These are phyloP conservation scores for Phytophthora pluvialis DNA, from an alignment of 352 stramenopile genomes.

Conservation along the genomic window DNA sequence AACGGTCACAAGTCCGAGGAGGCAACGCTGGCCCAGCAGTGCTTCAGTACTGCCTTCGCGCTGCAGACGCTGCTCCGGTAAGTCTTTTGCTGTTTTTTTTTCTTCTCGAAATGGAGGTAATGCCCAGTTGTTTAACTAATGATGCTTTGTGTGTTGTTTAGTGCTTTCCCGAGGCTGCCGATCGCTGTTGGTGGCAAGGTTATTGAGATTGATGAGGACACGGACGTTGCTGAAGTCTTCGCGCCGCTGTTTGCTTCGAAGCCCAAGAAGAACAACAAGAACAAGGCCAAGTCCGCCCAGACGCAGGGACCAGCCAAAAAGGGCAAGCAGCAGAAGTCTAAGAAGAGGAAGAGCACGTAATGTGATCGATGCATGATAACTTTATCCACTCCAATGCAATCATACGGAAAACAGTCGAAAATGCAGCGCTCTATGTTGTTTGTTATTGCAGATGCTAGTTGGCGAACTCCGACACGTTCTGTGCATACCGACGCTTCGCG, in stretches of 20 bases:
- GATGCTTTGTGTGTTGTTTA: slow-evolving; percentile 21
- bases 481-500: slow-evolving; percentile 69
- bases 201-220: slow-evolving; percentile 52
- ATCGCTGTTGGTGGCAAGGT: slow-evolving; percentile 55
- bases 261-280: slow-evolving; percentile 41
- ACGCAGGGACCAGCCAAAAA: slow-evolving; percentile 33
- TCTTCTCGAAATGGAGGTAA: neutral
- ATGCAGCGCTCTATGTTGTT: slow-evolving; percentile 28
- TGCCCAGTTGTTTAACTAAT: slow-evolving; percentile 7
- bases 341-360: slow-evolving; percentile 55
- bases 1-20: slow-evolving; percentile 63
- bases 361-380: slow-evolving; percentile 25
- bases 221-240: slow-evolving; percentile 51
- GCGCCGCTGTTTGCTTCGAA: slow-evolving; percentile 52
- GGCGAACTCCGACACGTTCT: slow-evolving; percentile 83
- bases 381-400: slow-evolving; percentile 30
- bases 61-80: slow-evolving; percentile 77
- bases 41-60: slow-evolving; percentile 79
- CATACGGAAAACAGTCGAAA: slow-evolving; percentile 19
- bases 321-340: slow-evolving; percentile 51
- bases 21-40: slow-evolving; percentile 59
- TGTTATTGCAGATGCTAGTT: slow-evolving; percentile 43
- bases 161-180: slow-evolving; percentile 62
- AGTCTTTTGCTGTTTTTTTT: slow-evolving; percentile 11
- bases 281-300: slow-evolving; percentile 28